Conservation (phyloP, 495 filamentous ascomycete genomes). For the Xylaria curta region DNA sequence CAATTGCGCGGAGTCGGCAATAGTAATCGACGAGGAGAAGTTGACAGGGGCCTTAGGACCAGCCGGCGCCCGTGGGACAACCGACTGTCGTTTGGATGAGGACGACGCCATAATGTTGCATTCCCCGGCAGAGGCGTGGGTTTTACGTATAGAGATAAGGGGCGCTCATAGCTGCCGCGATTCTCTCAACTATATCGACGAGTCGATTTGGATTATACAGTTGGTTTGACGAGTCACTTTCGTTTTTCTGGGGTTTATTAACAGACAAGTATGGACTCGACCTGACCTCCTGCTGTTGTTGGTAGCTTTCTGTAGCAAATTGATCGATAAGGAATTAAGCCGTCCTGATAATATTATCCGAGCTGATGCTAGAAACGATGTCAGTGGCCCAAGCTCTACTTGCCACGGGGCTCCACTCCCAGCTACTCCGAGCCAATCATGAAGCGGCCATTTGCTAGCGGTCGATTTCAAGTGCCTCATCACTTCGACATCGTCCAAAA, state of each 20-base stretch:
- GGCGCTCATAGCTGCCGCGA: slow-evolving; percentile 12
- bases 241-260: not conserved
- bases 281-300: no score
- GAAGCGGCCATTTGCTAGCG: slow-evolving; percentile 33
- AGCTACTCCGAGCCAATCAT: slow-evolving; percentile 34
- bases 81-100: slow-evolving; percentile 58
- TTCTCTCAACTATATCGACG: not conserved
- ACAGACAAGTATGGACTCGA: no score
- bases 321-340: slow-evolving; percentile 16
- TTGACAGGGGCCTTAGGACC: slow-evolving; percentile 69
- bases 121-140: not conserved
- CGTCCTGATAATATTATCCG: not conserved
- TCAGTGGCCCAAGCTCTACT: slow-evolving; percentile 25
- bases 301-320: no score
- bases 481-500: slow-evolving; percentile 30
- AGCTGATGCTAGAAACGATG: not conserved
- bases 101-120: slow-evolving; percentile 37
- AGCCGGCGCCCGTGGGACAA: slow-evolving; percentile 50
- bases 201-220: not conserved
- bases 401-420: slow-evolving; percentile 21
- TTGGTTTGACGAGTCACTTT: not conserved
- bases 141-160: not conserved
- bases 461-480: slow-evolving; percentile 42
- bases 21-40: slow-evolving; percentile 71
- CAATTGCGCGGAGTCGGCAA: slow-evolving; percentile 77